Evolutionary conservation across 352 stramenopile genomes (phyloP), one percentile per base, ranked within the genome.

Genomic region (Globisporangium paddicum): DNA sequence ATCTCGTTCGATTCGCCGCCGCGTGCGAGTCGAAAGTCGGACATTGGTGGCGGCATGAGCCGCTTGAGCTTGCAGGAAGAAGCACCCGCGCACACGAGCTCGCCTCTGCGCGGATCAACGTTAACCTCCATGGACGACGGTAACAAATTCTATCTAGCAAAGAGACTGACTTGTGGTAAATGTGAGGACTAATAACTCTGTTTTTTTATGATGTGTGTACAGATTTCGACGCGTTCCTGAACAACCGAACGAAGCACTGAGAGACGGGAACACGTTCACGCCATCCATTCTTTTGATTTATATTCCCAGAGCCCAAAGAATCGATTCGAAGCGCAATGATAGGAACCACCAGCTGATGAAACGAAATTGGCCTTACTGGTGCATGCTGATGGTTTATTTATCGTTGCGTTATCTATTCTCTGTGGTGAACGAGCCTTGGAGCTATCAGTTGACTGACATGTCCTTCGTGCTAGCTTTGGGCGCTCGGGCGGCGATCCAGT

Each of bases 401-500:
- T 5, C 26, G 7, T 13, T 57, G 13, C 41, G n/a, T 58, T 26
- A 58, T 58, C 30, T 7, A 53, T 23, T n/a, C 0, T 18, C 14
- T 9, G 11, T 21, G 6, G 19, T 37, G 18, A 23, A 10, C 50
- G 7, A 38, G 3, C 8, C 14, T 14, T 38, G 8, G 45, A 28
- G 44, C 5, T 8, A 18, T 23, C 54, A 89, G 56, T 79, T 77
- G 56, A 86, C 69, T 2, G 75, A 68, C 77, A 87, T 87, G 55
- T 89, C 78, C 60, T 90, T 90, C 2, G 76, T 87, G 41, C 69
- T 89, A 23, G 79, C 80, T 48, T 89, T 89, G 2, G 82, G 77
- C 10, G 78, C 82, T 55, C 80, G 77, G 34, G 48, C 63, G 1
- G 62, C 60, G 54, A 92, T 82, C 82, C 82, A 92, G 16, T 77